Percentiles rank a stretch among this genome's conserved stretches.
Conservation (phyloP, 306 rosid genomes). For the Alnus glutinosa region DNA sequence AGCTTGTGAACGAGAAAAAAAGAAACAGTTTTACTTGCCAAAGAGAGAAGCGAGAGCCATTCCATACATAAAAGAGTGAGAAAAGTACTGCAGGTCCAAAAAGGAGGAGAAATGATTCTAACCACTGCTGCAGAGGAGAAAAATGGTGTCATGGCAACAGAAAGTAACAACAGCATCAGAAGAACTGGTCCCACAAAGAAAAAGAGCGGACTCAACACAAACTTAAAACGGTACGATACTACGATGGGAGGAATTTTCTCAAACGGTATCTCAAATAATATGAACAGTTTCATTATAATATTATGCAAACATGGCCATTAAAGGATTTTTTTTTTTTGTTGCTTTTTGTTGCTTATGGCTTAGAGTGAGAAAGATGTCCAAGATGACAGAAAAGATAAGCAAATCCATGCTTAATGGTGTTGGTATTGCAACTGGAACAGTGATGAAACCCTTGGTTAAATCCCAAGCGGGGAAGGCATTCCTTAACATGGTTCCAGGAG, state of each 20-base stretch:
- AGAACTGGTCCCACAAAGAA: constrained; percentile 13
- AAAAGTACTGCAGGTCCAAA: constrained; percentile 54
- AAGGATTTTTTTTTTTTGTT: background rate
- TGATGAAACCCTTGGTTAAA: constrained; percentile 65
- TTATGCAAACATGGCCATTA: background rate
- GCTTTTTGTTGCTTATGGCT: constrained; percentile 11
- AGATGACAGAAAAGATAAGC: constrained; percentile 84
- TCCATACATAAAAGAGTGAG: background rate
- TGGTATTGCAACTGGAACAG: constrained; percentile 73
- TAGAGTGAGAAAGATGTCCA: constrained; percentile 71
- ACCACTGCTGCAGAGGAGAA: constrained; percentile 34
- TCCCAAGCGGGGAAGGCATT: constrained; percentile 81
- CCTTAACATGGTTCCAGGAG: constrained; percentile 84
- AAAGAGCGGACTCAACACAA: constrained; percentile 49
- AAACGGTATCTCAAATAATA: constrained; percentile 57
- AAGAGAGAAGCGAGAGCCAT: background rate
- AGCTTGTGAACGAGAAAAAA: too few relatives aligned
- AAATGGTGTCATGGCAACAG: constrained; percentile 34
- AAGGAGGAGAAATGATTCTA: constrained; percentile 84
- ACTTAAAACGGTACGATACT: constrained; percentile 86
- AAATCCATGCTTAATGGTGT: constrained; percentile 78
- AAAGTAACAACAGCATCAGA: constrained; percentile 20
- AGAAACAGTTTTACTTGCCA: constrained; percentile 4
- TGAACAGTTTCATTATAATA: background rate
- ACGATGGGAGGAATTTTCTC: too few relatives aligned